These are phyloP conservation scores for Auriculariales sp. DNA, from an alignment of 768 basidiomycete species.

Conservation along the genomic window DNA sequence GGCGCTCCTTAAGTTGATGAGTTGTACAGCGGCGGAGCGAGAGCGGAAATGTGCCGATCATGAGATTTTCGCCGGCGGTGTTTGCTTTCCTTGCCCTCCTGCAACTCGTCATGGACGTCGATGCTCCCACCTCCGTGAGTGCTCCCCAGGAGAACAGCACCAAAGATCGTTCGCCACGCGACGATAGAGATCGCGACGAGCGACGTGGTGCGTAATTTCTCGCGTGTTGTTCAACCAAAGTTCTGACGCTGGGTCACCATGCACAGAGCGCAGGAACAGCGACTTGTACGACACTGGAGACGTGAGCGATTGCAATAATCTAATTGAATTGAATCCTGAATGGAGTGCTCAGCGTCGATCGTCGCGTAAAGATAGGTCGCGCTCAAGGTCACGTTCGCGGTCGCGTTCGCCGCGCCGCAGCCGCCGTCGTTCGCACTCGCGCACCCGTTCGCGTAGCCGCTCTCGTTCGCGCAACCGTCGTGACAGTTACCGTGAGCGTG, in stretches of 20 bases:
- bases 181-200: not conserved
- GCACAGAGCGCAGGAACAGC: constrained; percentile 10
- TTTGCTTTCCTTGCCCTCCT: no score
- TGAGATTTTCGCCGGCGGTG: no score
- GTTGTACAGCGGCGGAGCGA: no score
- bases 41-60: no score
- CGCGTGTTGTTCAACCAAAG: not conserved
- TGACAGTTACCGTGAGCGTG: constrained; percentile 15
- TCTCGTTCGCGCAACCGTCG: constrained; percentile 29
- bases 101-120: no score
- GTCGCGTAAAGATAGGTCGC: constrained; percentile 6
- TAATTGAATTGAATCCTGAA: constrained; percentile 1
- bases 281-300: constrained; percentile 79
- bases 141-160: no score
- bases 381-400: constrained; percentile 17
- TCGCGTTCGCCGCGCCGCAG: constrained; percentile 5
- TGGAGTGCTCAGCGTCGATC: constrained; percentile 32
- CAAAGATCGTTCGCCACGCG: no score
- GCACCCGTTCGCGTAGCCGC: constrained; percentile 46
- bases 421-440: constrained; percentile 37
- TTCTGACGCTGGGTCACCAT: not conserved
- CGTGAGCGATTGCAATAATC: constrained; percentile 31
- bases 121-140: no score
- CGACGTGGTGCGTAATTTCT: constrained; percentile 2
- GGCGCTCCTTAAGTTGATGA: no score